A percentile compares a stretch with the other conserved stretches of the same genome.
Evolutionary conservation across 2,329 filamentous ascomycete species (phyloP).

Genomic region (Fusarium fracticaudum): DNA sequence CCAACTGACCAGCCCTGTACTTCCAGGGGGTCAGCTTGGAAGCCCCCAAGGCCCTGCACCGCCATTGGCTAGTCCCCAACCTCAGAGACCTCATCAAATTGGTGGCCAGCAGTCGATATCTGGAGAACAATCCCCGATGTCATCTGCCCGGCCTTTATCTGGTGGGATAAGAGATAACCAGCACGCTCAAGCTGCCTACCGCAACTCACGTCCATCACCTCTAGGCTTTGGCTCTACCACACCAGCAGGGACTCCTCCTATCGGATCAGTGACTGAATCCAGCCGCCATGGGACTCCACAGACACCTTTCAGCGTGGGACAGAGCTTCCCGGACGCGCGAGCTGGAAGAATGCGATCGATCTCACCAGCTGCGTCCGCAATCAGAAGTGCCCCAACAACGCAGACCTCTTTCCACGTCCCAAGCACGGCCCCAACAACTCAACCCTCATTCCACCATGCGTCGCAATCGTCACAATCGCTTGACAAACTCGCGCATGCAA

Average conservation of each 20-base stretch:
- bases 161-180: slow-evolving; percentile 14
- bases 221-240: slow-evolving; percentile 28
- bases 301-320: slow-evolving; percentile 19
- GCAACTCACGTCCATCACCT: slow-evolving; percentile 29
- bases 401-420: slow-evolving; percentile 28
- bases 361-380: slow-evolving; percentile 25
- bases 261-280: not conserved
- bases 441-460: slow-evolving; percentile 18
- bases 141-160: slow-evolving; percentile 19
- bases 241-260: slow-evolving; percentile 25
- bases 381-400: slow-evolving; percentile 19
- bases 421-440: slow-evolving; percentile 28
- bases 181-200: slow-evolving; percentile 14
- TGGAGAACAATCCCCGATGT: slow-evolving; percentile 28
- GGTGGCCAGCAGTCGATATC: slow-evolving; percentile 18
- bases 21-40: slow-evolving; percentile 9
- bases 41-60: slow-evolving; percentile 1
- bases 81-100: slow-evolving; percentile 28
- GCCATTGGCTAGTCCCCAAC: slow-evolving; percentile 29
- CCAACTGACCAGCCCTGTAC: slow-evolving; percentile 13
- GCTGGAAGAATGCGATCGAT: slow-evolving; percentile 24
- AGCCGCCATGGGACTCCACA: slow-evolving; percentile 27
- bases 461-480: slow-evolving; percentile 31
- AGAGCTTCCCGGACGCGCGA: slow-evolving; percentile 6
- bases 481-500: slow-evolving; percentile 26